phyloP scores from a whole-genome alignment of 345 rosid genomes.

The Sonneratia caseolaris region DNA sequence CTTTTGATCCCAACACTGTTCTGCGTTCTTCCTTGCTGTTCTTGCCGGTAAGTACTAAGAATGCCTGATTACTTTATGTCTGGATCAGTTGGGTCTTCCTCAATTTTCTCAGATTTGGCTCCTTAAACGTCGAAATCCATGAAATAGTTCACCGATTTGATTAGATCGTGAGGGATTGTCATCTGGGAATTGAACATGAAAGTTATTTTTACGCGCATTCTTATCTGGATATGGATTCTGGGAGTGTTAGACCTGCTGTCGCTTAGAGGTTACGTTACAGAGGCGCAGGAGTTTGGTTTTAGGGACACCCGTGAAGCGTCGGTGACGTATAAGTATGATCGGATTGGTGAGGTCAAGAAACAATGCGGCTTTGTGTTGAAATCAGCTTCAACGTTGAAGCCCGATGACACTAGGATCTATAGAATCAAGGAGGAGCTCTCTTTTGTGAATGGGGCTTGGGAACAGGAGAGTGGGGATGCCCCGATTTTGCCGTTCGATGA shows the following conservation, averaged over 20 bases:
- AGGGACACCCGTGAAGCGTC: background rate
- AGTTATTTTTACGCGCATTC: background rate
- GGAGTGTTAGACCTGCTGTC: background rate
- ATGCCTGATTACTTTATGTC: background rate
- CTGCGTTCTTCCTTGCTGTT: background rate
- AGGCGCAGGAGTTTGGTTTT: background rate
- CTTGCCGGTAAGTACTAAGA: background rate
- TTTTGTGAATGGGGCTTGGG: constrained; percentile 71
- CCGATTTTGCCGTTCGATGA: constrained; percentile 69
- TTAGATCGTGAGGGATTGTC: background rate
- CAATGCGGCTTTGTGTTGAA: constrained; percentile 43
- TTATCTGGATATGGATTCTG: background rate
- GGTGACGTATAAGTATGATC: constrained; percentile 5
- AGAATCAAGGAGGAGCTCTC: constrained; percentile 33
- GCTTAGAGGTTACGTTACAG: background rate
- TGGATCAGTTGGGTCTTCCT: background rate
- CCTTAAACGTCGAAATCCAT: constrained; percentile 1
- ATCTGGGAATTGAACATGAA: background rate
- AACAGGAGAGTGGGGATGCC: constrained; percentile 40
- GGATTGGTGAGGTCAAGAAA: constrained; percentile 1
- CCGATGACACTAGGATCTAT: constrained; percentile 25
- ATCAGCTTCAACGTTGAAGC: constrained; percentile 48
- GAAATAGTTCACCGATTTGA: background rate
- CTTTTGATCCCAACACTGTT: background rate
- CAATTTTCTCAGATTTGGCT: background rate